phyloP scores from a whole-genome alignment of 768 basidiomycete species.

The Cantharellus anzutake region DNA sequence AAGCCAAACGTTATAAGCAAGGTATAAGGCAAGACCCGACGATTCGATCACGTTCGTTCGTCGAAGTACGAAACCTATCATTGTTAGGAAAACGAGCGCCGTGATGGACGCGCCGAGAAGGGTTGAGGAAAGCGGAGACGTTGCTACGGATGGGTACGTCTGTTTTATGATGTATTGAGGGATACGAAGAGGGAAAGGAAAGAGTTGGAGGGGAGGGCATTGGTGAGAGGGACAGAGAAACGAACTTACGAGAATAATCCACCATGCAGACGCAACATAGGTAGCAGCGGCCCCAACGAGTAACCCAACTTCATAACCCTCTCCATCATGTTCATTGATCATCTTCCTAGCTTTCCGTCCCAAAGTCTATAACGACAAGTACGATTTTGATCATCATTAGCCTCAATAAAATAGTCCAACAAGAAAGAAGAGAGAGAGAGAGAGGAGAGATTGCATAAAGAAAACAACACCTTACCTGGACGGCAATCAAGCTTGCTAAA shows the following conservation, averaged over 20 bases:
- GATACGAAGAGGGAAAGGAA: neutral
- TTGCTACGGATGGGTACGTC: slow-evolving; percentile 69
- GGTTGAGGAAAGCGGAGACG: slow-evolving; percentile 74
- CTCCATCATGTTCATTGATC: slow-evolving; percentile 36
- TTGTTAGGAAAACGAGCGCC: slow-evolving; percentile 73
- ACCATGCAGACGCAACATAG: slow-evolving; percentile 70
- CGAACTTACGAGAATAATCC: slow-evolving; percentile 53
- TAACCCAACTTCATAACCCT: slow-evolving; percentile 56
- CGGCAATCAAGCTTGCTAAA: slow-evolving; percentile 64
- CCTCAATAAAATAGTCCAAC: too few relatives aligned
- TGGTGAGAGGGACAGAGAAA: slow-evolving; percentile 9
- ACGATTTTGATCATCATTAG: too few relatives aligned
- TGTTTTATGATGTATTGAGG: slow-evolving; percentile 18
- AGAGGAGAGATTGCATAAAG: neutral
- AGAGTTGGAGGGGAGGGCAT: too few relatives aligned
- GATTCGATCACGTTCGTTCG: slow-evolving; percentile 90
- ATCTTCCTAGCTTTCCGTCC: slow-evolving; percentile 60
- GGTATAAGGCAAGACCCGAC: slow-evolving; percentile 66
- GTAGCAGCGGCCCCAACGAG: slow-evolving; percentile 59
- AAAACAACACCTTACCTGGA: slow-evolving; percentile 11
- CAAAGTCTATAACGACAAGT: slow-evolving; percentile 31
- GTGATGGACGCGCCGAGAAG: slow-evolving; percentile 77
- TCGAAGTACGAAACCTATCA: slow-evolving; percentile 77
- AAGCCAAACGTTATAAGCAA: slow-evolving; percentile 83
- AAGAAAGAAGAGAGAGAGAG: neutral